Base-by-base conservation (phyloP, 1,139 yeast genomes). In the Blastobotrys apis region DNA sequence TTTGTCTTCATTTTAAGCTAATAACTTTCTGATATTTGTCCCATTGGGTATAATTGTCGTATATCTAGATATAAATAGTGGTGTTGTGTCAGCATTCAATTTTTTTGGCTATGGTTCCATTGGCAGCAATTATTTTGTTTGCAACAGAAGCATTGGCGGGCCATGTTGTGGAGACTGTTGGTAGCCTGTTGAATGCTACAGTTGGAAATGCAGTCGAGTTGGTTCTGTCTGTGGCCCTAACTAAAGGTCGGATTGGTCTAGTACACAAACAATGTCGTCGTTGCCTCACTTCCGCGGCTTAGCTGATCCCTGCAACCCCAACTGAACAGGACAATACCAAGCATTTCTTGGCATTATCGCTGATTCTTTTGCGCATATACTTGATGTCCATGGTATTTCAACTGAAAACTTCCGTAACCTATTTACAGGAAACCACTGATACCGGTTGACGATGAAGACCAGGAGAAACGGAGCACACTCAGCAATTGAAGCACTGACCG, bases 211-310 rank as follows among this genome's bases (percentile, higher is more conserved):
- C 95, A 5, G 86, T 69, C 25, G 98, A 92, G 67, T 78, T 92
- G 53, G 92, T 92, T 64, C 96, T 92, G 37, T 86, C 96, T 1
- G 72, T 92, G 25, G 98, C 98, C 1, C 73, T 92, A 58, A 73
- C 69, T 54, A 82, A 84, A 34, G 87, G 88, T 55, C 96, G 92
- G 66, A 79, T 92, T 43, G 75, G 95, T 53, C 90, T 92, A 58
- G 97, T 92, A 33, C 76, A 92, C 97, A 92, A 62, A 88, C 97
- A 16, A 92, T 92, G 97, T 80, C 92, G 20, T 86, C 96, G 2
- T 73, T 92, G 95, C 0, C 78, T 92, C 50, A 86, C 96, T 0
- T 82, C 94, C 37, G 83, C 92, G 30, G 88, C 95, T 1, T 72
- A 92, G 55, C 67, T 92, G 59, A 81, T 92, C 48, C 98, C 98